A percentile compares a stretch with the other conserved stretches of the same genome.
Conservation (phyloP, 1,139 yeast genomes). For the Pichia sp. region DNA sequence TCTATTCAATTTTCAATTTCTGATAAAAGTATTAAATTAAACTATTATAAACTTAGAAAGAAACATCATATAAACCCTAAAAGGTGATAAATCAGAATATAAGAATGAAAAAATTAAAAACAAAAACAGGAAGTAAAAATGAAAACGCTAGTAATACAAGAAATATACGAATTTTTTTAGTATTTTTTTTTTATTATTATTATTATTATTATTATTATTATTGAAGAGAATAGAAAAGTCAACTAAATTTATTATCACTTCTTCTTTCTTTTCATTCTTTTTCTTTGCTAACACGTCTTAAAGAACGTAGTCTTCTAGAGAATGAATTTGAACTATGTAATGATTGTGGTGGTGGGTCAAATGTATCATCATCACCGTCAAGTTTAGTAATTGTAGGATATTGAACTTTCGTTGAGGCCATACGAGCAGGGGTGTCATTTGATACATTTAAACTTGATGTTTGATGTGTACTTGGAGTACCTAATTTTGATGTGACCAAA, state of each 20-base stretch:
- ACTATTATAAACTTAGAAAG: too few relatives aligned
- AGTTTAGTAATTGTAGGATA: conserved; percentile 30
- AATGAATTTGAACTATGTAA: conserved; percentile 21
- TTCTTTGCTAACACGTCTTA: conserved; percentile 21
- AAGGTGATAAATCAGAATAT: too few relatives aligned
- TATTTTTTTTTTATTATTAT: too few relatives aligned
- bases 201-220: neutral
- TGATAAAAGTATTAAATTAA: too few relatives aligned
- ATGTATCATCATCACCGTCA: conserved; percentile 21
- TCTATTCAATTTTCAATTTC: too few relatives aligned
- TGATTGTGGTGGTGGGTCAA: conserved; percentile 10
- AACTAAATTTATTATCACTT: neutral
- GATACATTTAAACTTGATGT: neutral
- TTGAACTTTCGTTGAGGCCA: conserved; percentile 25
- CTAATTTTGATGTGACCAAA: conserved; percentile 48
- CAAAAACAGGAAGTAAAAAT: too few relatives aligned
- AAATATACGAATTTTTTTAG: too few relatives aligned
- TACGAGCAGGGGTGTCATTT: conserved; percentile 13
- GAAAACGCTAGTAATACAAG: too few relatives aligned
- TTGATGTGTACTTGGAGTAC: neutral
- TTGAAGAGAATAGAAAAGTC: neutral
- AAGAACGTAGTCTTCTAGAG: conserved; percentile 25
- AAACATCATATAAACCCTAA: too few relatives aligned
- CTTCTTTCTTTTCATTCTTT: neutral
- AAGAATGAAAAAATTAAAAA: too few relatives aligned